Conservation (phyloP, 2,329 filamentous ascomycete species). For the Biscogniauxia sp. region DNA sequence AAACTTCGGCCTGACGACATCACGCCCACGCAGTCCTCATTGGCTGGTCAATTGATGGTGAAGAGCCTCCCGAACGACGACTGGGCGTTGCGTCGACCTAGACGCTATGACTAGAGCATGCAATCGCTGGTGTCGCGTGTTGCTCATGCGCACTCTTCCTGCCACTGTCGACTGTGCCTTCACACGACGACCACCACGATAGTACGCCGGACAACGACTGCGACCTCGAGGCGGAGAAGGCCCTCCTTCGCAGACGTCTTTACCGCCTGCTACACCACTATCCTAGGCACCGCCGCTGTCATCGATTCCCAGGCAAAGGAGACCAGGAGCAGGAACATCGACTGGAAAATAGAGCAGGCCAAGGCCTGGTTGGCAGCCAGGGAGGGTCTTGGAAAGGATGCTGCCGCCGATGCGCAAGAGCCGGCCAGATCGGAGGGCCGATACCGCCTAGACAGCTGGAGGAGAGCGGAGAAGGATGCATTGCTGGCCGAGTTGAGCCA, state of each 20-base stretch:
- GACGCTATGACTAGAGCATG: conserved; percentile 51
- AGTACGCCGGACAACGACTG: conserved; percentile 50
- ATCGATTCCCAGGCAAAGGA: conserved; percentile 61
- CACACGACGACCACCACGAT: conserved; percentile 46
- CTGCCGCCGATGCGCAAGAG: background rate
- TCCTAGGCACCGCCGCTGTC: conserved; percentile 63
- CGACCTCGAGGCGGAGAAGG: conserved; percentile 47
- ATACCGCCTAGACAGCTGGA: background rate
- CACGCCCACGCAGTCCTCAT: background rate
- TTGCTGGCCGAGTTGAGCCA: conserved; percentile 23
- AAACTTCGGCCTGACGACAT: background rate
- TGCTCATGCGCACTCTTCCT: conserved; percentile 57
- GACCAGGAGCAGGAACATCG: conserved; percentile 57
- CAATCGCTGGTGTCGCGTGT: conserved; percentile 67
- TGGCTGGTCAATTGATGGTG: conserved; percentile 7
- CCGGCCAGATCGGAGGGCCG: background rate
- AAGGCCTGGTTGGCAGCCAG: conserved; percentile 40
- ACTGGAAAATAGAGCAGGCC: conserved; percentile 56
- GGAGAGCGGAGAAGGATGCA: background rate
- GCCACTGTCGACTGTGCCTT: conserved; percentile 62
- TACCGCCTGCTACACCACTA: conserved; percentile 66
- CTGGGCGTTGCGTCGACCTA: conserved; percentile 1
- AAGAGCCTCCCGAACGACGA: conserved; percentile 4
- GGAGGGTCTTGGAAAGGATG: background rate
- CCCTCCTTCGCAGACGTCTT: conserved; percentile 53